These are phyloP conservation scores for Nannochloropsis limnetica DNA, from an alignment of 352 stramenopile species.

Conservation along the genomic window DNA sequence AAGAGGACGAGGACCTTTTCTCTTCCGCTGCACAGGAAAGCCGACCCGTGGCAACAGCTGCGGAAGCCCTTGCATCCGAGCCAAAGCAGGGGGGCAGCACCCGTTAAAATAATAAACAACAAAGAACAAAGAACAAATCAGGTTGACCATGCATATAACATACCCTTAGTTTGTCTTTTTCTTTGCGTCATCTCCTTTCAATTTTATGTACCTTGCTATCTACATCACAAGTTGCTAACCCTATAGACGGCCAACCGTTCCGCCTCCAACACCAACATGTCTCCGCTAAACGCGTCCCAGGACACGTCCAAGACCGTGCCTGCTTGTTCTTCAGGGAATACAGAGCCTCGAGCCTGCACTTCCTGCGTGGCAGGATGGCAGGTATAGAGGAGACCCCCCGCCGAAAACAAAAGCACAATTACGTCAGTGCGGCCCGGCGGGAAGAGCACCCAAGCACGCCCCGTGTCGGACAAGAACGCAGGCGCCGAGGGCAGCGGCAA, in stretches of 20 bases:
- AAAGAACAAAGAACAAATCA: not conserved
- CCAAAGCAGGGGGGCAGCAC: not conserved
- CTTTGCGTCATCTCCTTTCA: not conserved
- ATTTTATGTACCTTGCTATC: not conserved
- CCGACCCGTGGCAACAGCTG: not conserved
- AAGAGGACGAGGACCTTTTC: not conserved
- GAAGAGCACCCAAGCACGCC: not conserved
- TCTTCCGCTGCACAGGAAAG: not conserved
- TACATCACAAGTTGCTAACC: slow-evolving; percentile 21
- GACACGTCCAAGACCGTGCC: not conserved
- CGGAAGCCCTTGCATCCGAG: not conserved
- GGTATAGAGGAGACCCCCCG: not conserved
- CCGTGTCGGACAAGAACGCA: not conserved
- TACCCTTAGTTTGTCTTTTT: not conserved
- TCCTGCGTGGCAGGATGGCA: not conserved
- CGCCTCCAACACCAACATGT: slow-evolving; percentile 28
- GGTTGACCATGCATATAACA: not conserved
- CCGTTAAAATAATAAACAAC: not conserved
- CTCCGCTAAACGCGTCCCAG: not conserved
- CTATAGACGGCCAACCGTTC: slow-evolving; percentile 24
- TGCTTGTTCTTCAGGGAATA: not conserved
- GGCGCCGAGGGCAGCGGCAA: not conserved
- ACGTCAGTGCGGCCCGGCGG: slow-evolving; percentile 4
- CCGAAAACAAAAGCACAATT: not conserved
- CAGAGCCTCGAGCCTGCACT: not conserved